These are phyloP conservation scores for Botryobasidium botryosum DNA, from an alignment of 768 basidiomycete genomes.

Conservation along the genomic window DNA sequence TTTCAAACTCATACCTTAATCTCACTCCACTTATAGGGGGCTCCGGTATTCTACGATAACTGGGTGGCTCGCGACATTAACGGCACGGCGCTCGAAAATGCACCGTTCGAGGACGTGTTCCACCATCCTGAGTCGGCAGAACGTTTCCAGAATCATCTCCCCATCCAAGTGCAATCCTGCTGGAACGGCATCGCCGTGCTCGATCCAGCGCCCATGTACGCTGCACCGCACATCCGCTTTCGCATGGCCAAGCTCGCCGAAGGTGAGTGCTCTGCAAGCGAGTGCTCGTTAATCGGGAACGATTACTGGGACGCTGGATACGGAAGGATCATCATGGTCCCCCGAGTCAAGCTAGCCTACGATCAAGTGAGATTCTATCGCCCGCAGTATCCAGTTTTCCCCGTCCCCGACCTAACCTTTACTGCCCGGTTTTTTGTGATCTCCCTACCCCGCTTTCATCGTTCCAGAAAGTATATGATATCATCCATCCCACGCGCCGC, in stretches of 20 bases:
- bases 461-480: slow-evolving; percentile 77
- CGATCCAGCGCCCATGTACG: slow-evolving; percentile 91
- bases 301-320: slow-evolving; percentile 97
- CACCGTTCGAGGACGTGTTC: slow-evolving; percentile 89
- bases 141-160: slow-evolving; percentile 82
- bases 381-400: too few species aligned
- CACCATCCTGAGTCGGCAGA: slow-evolving; percentile 59
- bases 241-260: slow-evolving; percentile 84
- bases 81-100: slow-evolving; percentile 94
- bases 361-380: slow-evolving; percentile 50
- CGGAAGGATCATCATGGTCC: slow-evolving; percentile 95
- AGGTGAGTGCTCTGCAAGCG: slow-evolving; percentile 85
- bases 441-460: neutral
- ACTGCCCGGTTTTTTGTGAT: neutral
- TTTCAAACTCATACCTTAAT: neutral
- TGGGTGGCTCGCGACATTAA: slow-evolving; percentile 99
- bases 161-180: slow-evolving; percentile 91
- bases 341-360: slow-evolving; percentile 90
- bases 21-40: slow-evolving; percentile 24
- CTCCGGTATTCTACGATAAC: slow-evolving; percentile 95
- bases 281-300: slow-evolving; percentile 95
- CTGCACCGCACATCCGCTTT: slow-evolving; percentile 79
- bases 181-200: slow-evolving; percentile 97
- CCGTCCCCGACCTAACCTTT: too few species aligned
- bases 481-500: slow-evolving; percentile 77